Evolutionary conservation across 345 rosid genomes (phyloP).

Genomic region (Hypericum perforatum): DNA sequence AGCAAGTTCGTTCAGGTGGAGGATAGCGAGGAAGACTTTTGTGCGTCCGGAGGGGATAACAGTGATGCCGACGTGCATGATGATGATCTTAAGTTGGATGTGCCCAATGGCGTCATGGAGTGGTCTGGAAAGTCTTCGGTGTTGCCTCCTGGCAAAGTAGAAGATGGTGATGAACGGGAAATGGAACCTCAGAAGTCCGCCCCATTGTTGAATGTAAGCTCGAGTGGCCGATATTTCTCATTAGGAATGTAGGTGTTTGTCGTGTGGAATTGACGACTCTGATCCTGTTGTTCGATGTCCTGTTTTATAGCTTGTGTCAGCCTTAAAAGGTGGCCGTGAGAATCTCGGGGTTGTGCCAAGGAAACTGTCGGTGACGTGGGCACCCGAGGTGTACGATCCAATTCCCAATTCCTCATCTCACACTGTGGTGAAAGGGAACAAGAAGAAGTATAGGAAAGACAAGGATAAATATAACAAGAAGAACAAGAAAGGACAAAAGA

Average conservation of each 20-base stretch:
- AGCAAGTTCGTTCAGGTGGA: slow-evolving; percentile 14
- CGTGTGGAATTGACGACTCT: not conserved
- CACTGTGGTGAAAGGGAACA: slow-evolving; percentile 39
- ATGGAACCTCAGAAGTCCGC: slow-evolving; percentile 13
- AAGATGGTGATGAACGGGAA: slow-evolving; percentile 29
- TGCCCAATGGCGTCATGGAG: slow-evolving; percentile 15
- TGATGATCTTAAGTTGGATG: slow-evolving; percentile 11
- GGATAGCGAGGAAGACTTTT: slow-evolving; percentile 17
- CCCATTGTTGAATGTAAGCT: slow-evolving; percentile 29
- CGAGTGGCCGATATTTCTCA: not conserved
- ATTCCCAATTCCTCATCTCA: slow-evolving; percentile 61
- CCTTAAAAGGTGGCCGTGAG: slow-evolving; percentile 80
- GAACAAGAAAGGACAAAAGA: slow-evolving; percentile 59
- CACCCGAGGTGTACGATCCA: slow-evolving; percentile 87
- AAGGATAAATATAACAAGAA: slow-evolving; percentile 15
- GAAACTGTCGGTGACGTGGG: slow-evolving; percentile 61
- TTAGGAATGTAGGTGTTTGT: not conserved
- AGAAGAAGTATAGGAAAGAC: slow-evolving; percentile 51
- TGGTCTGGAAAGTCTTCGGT: slow-evolving; percentile 24
- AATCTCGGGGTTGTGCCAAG: slow-evolving; percentile 36
- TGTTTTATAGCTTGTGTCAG: slow-evolving; percentile 43
- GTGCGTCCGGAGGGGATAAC: slow-evolving; percentile 24
- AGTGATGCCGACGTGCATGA: slow-evolving; percentile 25
- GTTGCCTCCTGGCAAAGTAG: slow-evolving; percentile 17
- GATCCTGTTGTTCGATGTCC: too few species aligned